phyloP scores from a whole-genome alignment of 2,329 filamentous ascomycete genomes.

The Aschersonia sp. region DNA sequence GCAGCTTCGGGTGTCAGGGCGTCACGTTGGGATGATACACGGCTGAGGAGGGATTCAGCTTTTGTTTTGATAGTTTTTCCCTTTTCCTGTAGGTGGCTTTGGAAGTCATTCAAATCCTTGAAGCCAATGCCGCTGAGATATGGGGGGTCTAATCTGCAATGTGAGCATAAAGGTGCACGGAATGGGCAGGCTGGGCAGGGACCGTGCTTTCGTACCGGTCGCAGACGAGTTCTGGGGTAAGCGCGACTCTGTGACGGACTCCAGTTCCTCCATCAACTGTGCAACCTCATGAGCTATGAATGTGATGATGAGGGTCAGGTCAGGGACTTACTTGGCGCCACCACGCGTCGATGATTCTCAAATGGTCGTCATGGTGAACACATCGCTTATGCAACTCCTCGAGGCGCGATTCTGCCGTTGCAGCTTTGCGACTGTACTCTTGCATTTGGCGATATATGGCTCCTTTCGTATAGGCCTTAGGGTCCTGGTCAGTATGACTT shows the following conservation, averaged over 20 bases:
- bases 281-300: constrained; percentile 1
- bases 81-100: constrained; percentile 64
- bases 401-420: constrained; percentile 65
- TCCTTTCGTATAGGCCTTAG: constrained; percentile 50
- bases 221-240: constrained; percentile 13
- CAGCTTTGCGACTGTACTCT: constrained; percentile 87
- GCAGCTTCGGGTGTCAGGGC: constrained; percentile 51
- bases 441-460: constrained; percentile 96
- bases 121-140: constrained; percentile 47
- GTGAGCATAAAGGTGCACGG: neutral
- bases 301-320: neutral
- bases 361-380: constrained; percentile 78
- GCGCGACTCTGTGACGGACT: constrained; percentile 38
- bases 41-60: constrained; percentile 53
- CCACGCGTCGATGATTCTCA: constrained; percentile 84
- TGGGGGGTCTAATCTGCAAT: constrained; percentile 25
- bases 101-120: constrained; percentile 56
- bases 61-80: constrained; percentile 63
- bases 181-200: constrained; percentile 1
- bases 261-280: constrained; percentile 50
- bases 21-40: constrained; percentile 35
- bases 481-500: neutral
- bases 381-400: constrained; percentile 67
- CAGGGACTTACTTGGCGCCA: constrained; percentile 63
- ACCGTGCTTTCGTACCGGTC: constrained; percentile 11